Evolutionary conservation across 108 stramenopile genomes (phyloP), one percentile per base, ranked within the genome.

Genomic region (Seminavis robusta): DNA sequence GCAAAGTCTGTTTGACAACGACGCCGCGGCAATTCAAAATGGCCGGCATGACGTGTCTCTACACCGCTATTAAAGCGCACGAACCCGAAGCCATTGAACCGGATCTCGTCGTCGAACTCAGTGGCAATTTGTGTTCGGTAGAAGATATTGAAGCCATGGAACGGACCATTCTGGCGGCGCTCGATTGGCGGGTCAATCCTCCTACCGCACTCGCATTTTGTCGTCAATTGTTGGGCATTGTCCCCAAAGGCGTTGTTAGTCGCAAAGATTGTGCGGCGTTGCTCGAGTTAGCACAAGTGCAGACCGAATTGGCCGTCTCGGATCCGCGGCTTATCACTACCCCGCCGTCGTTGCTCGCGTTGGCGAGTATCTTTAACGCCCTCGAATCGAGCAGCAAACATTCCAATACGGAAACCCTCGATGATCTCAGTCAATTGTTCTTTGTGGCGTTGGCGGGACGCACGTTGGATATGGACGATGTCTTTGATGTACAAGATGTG

Each of bases 81-180:
- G 80, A 80, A 58, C 79, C 72, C 11, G 54, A 76, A 44, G 79
- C 66, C 19, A 73, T 84, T 64, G 79, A 81, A 45, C 73, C 79
- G 1, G 39, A 15, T 11, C 52, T 81, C n/a, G 58, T 81, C 2
- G 67, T 71, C 26, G 59, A 36, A 26, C 65, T 84, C 15, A 78
- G 79, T 42, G 37, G 76, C 63, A 77, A 77, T 25, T 44, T 60
- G n/a, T 67, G 73, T 47, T 47, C 79, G 8, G 48, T 66, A 42
- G 49, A 67, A 33, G 80, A 80, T 30, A 75, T 84, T 26, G 64
- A 68, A 43, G 33, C 33, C 3, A 69, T 76, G 62, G 83, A 84
- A 52, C 31, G 27, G 26, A 64, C 68, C 19, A 73, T 84, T 47
- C 45, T 84, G 32, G 17, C 52, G 0, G 77, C 79, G 10, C 37